Percentiles rank a stretch among this genome's conserved stretches.
These are phyloP conservation scores for Colletotrichum salicis DNA, from an alignment of 2,329 filamentous ascomycete genomes.

Conservation along the genomic window DNA sequence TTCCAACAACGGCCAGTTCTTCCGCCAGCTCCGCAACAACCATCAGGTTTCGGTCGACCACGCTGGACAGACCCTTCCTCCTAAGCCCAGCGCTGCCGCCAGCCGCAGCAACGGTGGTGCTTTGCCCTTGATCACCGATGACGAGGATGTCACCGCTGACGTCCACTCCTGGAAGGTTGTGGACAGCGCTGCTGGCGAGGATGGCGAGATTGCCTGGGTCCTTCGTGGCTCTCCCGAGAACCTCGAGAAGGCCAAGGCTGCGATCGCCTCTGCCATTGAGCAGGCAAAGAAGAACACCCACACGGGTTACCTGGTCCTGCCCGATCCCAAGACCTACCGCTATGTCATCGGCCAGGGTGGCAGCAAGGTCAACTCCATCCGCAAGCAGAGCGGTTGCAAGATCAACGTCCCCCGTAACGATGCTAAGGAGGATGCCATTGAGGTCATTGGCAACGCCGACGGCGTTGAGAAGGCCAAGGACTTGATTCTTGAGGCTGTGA, in stretches of 20 bases:
- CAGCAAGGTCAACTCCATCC: conserved; percentile 90
- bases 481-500: conserved; percentile 86
- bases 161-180: conserved; percentile 87
- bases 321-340: conserved; percentile 89
- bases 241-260: conserved; percentile 82
- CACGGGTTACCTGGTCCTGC: conserved; percentile 88
- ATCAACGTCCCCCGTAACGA: conserved; percentile 93
- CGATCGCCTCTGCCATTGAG: conserved; percentile 77
- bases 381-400: conserved; percentile 90
- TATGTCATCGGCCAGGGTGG: conserved; percentile 91
- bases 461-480: conserved; percentile 89
- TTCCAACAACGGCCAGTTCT: conserved; percentile 90
- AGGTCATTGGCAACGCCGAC: conserved; percentile 82
- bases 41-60: conserved; percentile 93
- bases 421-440: conserved; percentile 81
- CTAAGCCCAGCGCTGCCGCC: conserved; percentile 65
- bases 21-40: conserved; percentile 88
- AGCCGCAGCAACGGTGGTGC: conserved; percentile 68
- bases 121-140: conserved; percentile 94
- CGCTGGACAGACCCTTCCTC: conserved; percentile 79
- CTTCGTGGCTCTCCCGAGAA: conserved; percentile 82
- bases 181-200: conserved; percentile 68
- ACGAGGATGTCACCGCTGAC: conserved; percentile 71
- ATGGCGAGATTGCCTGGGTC: conserved; percentile 88
- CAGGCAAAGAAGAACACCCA: conserved; percentile 76